phyloP scores from a whole-genome alignment of 2,329 filamentous ascomycete species.

The Alternaria brassicicola region DNA sequence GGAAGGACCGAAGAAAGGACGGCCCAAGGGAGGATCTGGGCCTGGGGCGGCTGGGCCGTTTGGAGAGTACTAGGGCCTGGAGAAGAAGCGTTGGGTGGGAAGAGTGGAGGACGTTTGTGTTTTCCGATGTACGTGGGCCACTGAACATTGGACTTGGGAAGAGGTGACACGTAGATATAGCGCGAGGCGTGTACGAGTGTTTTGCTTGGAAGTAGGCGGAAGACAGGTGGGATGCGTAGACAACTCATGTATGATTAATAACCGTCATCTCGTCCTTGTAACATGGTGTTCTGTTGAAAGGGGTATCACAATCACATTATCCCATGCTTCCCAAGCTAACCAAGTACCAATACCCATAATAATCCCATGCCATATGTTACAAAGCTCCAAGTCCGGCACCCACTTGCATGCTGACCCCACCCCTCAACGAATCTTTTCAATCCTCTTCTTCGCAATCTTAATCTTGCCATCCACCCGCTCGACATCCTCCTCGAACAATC shows the following conservation, averaged over 20 bases:
- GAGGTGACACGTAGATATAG: neutral
- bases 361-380: neutral
- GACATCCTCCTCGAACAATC: slow-evolving; percentile 68
- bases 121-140: neutral
- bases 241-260: neutral
- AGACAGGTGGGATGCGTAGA: neutral
- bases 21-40: too few species aligned
- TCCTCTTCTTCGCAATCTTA: slow-evolving; percentile 73
- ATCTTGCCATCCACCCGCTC: slow-evolving; percentile 72
- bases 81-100: too few species aligned
- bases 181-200: too few species aligned
- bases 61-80: too few species aligned
- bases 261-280: neutral
- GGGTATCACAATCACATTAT: neutral
- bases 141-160: neutral
- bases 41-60: too few species aligned
- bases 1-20: too few species aligned
- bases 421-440: slow-evolving; percentile 63
- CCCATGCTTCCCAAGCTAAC: neutral
- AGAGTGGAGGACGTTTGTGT: neutral
- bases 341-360: neutral
- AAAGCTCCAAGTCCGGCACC: neutral
- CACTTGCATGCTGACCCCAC: neutral
- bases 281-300: too few species aligned
- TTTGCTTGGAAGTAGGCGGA: neutral